These are phyloP conservation scores for Haplosporangium sp. DNA, from an alignment of 371 early-diverging fungal genomes.

Conservation along the genomic window DNA sequence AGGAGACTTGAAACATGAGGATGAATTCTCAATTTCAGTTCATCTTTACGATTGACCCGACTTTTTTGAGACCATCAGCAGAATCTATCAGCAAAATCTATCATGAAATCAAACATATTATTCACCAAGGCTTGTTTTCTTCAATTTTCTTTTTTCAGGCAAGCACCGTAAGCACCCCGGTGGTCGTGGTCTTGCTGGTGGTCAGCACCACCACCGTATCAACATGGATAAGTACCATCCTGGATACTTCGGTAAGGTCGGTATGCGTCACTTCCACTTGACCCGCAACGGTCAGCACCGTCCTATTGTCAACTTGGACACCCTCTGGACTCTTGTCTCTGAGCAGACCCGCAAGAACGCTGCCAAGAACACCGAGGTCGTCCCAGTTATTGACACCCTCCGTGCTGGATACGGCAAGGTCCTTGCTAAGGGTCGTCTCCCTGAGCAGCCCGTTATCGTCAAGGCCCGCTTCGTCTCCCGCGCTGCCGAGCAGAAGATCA, in stretches of 20 bases:
- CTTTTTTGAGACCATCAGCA: too few species aligned
- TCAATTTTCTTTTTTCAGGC: slow-evolving; percentile 63
- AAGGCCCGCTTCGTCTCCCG: slow-evolving; percentile 96
- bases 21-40: too few species aligned
- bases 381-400: slow-evolving; percentile 95
- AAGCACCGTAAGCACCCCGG: slow-evolving; percentile 99
- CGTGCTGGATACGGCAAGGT: slow-evolving; percentile 97
- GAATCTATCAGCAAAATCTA: too few species aligned
- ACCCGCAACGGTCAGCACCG: slow-evolving; percentile 93
- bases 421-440: slow-evolving; percentile 94
- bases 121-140: neutral
- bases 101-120: neutral
- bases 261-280: slow-evolving; percentile 99
- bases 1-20: too few species aligned
- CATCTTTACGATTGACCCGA: too few species aligned
- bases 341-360: slow-evolving; percentile 91
- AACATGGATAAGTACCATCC: slow-evolving; percentile 99
- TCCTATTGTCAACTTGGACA: slow-evolving; percentile 94
- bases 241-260: slow-evolving; percentile 99
- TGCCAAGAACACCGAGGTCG: slow-evolving; percentile 88
- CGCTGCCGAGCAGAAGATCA: slow-evolving; percentile 99
- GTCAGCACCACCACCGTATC: slow-evolving; percentile 99
- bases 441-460: slow-evolving; percentile 96
- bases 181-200: slow-evolving; percentile 99
- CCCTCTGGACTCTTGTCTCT: slow-evolving; percentile 95